Evolutionary conservation across 2,329 filamentous ascomycete species (phyloP), one percentile per base, ranked within the genome.

Genomic region (Trichoderma simmonsii): DNA sequence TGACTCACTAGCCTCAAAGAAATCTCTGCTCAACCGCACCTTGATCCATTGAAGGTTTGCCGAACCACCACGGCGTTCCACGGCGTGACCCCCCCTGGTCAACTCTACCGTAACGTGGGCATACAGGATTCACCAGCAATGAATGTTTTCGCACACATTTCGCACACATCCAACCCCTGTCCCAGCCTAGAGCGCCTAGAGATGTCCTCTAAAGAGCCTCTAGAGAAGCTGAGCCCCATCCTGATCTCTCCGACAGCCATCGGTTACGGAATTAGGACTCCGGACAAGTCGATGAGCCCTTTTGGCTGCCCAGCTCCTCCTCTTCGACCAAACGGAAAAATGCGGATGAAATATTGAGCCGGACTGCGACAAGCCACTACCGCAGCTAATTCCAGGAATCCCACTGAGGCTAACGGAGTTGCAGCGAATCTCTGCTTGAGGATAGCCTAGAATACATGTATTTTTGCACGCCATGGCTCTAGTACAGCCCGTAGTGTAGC

Each of bases 1-100:
- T 70, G 67, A 70, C 28, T 70, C 67, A 70, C 57, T 70, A 70
- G 67, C 36, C 66, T 28, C 15, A 57, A 67, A 28, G 32, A 66
- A 67, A 67, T 28, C 24, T 57, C 51, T 61, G 28, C 34, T 51
- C 21, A 32, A 34, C 48, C n/a, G 24, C 21, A 32, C 54, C 34
- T 39, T 11, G 26, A 59, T 59, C 56, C 56, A 59, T 8, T 11
- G 15, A n/a, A 32, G 56, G 56, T 32, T 30, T 34, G 28, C 18
- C 57, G 30, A 60, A 60, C 7, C 9, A 34, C 57, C 57, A 60
- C 57, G 43, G 43, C 43, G 43, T 48, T 34, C 57, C 57, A 34
- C 56, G 43, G 43, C 43, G 43, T 48, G 43, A 21, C 43, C 43
- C 1, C 1, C 43, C 43, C n/a, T 1, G 4, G 43, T 51, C 43